Evolutionary conservation across 768 basidiomycete species (phyloP), one percentile per base, ranked within the genome.

Genomic region (Flagelloscypha sp.): DNA sequence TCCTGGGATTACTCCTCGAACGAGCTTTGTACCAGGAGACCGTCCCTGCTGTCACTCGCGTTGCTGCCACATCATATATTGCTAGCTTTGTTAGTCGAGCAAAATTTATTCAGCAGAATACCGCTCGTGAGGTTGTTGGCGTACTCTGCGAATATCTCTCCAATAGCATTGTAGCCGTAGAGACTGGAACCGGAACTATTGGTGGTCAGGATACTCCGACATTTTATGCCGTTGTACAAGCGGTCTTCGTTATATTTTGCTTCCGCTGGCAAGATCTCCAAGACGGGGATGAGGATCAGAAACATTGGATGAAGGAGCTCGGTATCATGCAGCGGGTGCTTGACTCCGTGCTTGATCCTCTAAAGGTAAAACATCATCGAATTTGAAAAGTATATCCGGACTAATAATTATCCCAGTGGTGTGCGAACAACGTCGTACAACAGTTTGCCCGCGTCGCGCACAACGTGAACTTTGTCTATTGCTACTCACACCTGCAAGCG

Each of bases 391-490:
- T 5, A n/a, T 13, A 6, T 22, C 16, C 30, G 17, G 34, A 18
- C 17, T 41, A 10, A 38, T 36, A 12, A 20, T 29, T 7, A 40
- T 18, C 18, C 0, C 46, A 93, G 88, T 68, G 89, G 24, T 99
- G 94, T 62, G 88, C 90, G 2, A 59, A 79, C 8, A 88, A 84
- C 47, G 92, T 99, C 21, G 90, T 92, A 27, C 70, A 68, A 58
- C 92, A 94, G 54, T 99, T 99, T 54, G 88, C 95, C n/a, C 76
- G 80, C 33, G 73, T 97, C 35, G 85, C 95, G 3, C 88, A 85
- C 45, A 77, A 81, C 13, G 90, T 89, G 5, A 80, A 79, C 42
- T 98, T 99, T 56, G 66, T 89, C 30, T 99, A 97, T 57, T 93
- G 92, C 57, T 93, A 87, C 57, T 82, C 86, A 13, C 84, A 95